Conservation (phyloP, 441 rosid genomes). For the Lepidium campestre region DNA sequence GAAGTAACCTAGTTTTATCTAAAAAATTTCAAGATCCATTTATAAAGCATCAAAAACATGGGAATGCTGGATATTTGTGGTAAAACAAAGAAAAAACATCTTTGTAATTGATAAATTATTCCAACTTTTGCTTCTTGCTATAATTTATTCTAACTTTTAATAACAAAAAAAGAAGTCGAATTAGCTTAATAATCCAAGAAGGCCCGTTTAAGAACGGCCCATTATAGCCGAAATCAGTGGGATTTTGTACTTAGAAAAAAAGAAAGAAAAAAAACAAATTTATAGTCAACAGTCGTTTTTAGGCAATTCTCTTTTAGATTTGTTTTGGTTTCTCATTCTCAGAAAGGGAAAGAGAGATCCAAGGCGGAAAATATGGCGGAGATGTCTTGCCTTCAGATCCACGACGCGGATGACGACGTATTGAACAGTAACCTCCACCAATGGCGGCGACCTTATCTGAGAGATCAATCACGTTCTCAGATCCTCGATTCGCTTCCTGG, state of each 20-base stretch:
- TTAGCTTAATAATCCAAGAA: not conserved
- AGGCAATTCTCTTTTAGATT: too few relatives aligned
- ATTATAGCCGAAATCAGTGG: not conserved
- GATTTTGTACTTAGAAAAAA: not conserved
- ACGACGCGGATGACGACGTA: slow-evolving; percentile 17
- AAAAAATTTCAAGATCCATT: too few relatives aligned
- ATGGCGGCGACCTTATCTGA: slow-evolving; percentile 17
- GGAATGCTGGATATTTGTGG: too few relatives aligned
- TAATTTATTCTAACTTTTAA: not conserved
- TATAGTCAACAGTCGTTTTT: not conserved
- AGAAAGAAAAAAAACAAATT: too few relatives aligned
- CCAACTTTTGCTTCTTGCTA: not conserved
- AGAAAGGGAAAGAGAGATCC: not conserved
- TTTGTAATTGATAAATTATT: not conserved
- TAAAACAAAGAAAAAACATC: not conserved
- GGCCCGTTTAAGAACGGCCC: slow-evolving; percentile 2
- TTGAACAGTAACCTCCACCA: slow-evolving; percentile 17
- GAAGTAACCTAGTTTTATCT: too few relatives aligned
- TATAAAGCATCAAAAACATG: too few relatives aligned
- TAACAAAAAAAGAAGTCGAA: not conserved
- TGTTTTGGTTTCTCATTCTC: not conserved
- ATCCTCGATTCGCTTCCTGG: slow-evolving; percentile 33
- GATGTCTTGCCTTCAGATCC: slow-evolving; percentile 28
- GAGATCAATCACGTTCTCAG: slow-evolving; percentile 13
- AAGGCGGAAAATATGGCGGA: slow-evolving; percentile 20